phyloP scores from a whole-genome alignment of 441 rosid genomes.

The Gossypium davidsonii region DNA sequence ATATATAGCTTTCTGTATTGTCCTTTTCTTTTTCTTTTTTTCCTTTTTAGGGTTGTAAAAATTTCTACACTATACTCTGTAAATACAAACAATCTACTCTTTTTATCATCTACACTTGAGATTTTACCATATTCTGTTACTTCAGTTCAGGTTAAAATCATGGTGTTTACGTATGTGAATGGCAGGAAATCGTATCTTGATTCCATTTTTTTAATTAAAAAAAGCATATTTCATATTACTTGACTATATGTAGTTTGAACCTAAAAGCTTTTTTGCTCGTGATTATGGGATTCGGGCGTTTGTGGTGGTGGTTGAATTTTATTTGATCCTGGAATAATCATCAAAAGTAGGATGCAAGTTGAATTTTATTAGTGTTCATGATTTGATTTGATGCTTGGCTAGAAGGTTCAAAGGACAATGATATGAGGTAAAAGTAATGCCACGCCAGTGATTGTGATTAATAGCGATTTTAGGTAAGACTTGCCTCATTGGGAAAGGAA shows the following conservation, averaged over 20 bases:
- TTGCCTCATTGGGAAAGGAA: not conserved
- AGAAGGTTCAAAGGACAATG: not conserved
- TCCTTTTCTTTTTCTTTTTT: not conserved
- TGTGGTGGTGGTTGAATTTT: no score
- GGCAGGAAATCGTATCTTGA: not conserved
- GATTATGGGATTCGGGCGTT: not conserved
- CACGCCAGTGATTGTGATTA: not conserved
- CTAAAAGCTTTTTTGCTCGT: not conserved
- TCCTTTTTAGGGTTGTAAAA: not conserved
- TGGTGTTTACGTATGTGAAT: not conserved
- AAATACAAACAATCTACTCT: not conserved
- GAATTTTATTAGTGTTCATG: not conserved
- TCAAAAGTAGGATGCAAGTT: not conserved
- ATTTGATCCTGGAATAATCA: no score
- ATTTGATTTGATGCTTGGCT: not conserved
- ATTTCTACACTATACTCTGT: not conserved
- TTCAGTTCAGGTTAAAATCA: not conserved
- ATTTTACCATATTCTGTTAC: not conserved
- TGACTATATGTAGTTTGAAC: not conserved
- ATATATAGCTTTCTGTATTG: not conserved
- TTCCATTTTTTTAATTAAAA: not conserved
- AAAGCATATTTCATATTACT: no score
- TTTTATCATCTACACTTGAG: not conserved
- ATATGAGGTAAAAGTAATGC: not conserved
- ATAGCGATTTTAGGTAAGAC: not conserved